Evolutionary conservation across 2,329 filamentous ascomycete species (phyloP).

Genomic region (Aspergillus floridensis): DNA sequence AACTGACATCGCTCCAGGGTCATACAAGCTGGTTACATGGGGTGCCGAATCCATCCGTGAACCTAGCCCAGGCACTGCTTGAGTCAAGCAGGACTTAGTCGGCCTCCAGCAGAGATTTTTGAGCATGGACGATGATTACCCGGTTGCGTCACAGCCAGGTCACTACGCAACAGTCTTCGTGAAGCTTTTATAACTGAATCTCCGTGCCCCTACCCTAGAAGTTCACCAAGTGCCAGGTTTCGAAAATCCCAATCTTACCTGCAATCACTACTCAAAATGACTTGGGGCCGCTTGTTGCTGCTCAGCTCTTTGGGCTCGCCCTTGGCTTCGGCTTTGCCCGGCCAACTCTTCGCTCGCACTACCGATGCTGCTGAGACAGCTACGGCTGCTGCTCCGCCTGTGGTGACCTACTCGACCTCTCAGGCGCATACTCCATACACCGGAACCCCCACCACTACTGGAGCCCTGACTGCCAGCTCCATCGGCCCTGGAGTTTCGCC

Average conservation of each 20-base stretch:
- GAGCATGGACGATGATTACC: not conserved
- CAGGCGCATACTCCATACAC: conserved; percentile 62
- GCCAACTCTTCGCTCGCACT: not conserved
- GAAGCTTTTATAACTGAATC: not conserved
- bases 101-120: not conserved
- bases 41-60: not conserved
- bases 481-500: conserved; percentile 58
- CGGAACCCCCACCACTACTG: conserved; percentile 66
- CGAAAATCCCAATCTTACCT: not conserved
- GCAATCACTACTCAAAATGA: not conserved
- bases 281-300: not conserved
- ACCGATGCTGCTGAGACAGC: not conserved
- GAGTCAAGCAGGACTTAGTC: not conserved
- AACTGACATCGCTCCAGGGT: not conserved
- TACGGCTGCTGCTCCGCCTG: not conserved
- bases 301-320: conserved; percentile 1
- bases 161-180: not conserved
- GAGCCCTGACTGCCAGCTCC: conserved; percentile 56
- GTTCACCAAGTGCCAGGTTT: not conserved
- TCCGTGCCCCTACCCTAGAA: not conserved
- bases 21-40: not conserved
- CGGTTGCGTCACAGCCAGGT: conserved; percentile 3
- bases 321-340: not conserved
- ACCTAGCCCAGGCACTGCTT: not conserved
- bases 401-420: conserved; percentile 1